Evolutionary conservation across 768 basidiomycete species (phyloP).

Genomic region (Artomyces pyxidatus): DNA sequence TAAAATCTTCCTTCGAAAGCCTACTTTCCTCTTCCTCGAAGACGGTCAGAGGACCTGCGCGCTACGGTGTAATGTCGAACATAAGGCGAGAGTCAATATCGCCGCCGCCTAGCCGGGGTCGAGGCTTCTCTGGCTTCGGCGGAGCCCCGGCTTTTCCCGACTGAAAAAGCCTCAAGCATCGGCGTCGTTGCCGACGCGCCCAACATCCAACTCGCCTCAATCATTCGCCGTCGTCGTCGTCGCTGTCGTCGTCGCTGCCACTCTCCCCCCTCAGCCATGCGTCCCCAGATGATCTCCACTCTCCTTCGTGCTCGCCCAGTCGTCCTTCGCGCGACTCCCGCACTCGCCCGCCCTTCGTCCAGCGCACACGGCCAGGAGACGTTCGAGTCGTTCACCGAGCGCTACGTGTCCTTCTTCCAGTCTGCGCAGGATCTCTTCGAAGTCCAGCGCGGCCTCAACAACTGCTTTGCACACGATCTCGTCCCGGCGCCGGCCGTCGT

Average conservation of each 20-base stretch:
- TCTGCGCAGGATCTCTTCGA: conserved; percentile 94
- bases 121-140: neutral
- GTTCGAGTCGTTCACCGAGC: conserved; percentile 89
- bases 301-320: conserved; percentile 56
- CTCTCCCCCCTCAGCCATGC: conserved; percentile 29
- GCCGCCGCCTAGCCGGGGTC: conserved; percentile 16
- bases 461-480: conserved; percentile 98
- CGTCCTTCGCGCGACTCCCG: conserved; percentile 31
- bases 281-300: conserved; percentile 50
- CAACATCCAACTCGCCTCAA: no score
- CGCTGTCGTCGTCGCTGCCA: neutral
- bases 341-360: conserved; percentile 42
- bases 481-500: conserved; percentile 80
- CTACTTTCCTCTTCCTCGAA: no score
- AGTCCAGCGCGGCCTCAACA: conserved; percentile 97
- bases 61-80: no score
- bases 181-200: neutral
- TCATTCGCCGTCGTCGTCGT: neutral
- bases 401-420: conserved; percentile 92
- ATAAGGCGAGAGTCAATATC: no score
- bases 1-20: no score
- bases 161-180: neutral
- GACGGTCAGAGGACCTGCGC: no score
- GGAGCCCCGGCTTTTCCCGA: neutral
- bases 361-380: conserved; percentile 78